Percentiles rank a stretch among this genome's conserved stretches.
phyloP scores from a whole-genome alignment of 2,329 filamentous ascomycete genomes.

The Claviceps citrina region DNA sequence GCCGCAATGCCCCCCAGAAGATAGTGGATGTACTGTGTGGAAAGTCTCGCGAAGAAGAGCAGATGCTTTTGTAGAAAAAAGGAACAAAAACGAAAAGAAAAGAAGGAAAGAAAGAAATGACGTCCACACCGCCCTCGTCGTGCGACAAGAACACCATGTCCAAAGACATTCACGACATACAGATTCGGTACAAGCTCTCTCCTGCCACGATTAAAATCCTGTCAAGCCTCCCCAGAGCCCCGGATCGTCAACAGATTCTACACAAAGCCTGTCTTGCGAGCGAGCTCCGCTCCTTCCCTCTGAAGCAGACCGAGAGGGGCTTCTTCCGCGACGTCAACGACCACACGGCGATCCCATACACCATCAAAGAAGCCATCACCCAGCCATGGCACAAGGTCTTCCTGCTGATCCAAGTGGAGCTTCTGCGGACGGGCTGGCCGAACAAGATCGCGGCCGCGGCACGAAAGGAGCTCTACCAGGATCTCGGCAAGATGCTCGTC shows the following conservation, averaged over 20 bases:
- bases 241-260: constrained; percentile 20
- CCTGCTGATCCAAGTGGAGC: constrained; percentile 56
- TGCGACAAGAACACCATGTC: neutral
- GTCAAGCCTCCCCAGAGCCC: constrained; percentile 12
- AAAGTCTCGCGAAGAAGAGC: too few relatives aligned
- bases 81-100: too few relatives aligned
- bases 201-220: constrained; percentile 18
- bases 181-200: constrained; percentile 20
- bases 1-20: too few relatives aligned
- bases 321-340: constrained; percentile 26
- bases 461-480: constrained; percentile 18
- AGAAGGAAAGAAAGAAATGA: too few relatives aligned
- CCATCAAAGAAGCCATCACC: constrained; percentile 28
- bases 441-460: constrained; percentile 24
- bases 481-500: constrained; percentile 18
- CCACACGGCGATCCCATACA: constrained; percentile 23
- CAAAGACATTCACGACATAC: constrained; percentile 14
- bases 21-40: too few relatives aligned
- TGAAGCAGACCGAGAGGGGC: constrained; percentile 19
- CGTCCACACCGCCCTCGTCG: neutral
- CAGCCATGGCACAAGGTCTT: constrained; percentile 59
- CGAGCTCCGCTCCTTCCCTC: constrained; percentile 23
- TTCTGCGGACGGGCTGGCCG: constrained; percentile 48
- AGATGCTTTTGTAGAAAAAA: too few relatives aligned
- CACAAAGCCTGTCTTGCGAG: constrained; percentile 22